Evolutionary conservation across 108 stramenopile genomes (phyloP).

Genomic region (Conticribra weissflogii): DNA sequence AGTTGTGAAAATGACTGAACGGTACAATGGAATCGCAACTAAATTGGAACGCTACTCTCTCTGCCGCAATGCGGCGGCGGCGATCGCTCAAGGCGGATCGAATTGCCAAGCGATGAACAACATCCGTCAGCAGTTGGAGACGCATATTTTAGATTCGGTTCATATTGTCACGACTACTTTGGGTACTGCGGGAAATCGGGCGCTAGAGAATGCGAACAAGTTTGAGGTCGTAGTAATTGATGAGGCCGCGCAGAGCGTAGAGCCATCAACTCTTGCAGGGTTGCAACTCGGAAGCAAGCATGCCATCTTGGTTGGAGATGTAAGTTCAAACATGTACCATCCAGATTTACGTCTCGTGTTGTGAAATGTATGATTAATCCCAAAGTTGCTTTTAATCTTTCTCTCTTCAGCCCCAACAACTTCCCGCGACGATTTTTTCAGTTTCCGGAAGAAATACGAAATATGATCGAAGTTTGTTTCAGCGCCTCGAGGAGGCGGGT

Average conservation of each 20-base stretch:
- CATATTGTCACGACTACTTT: slow-evolving; percentile 98
- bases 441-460: slow-evolving; percentile 78
- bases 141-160: slow-evolving; percentile 84
- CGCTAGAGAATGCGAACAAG: slow-evolving; percentile 81
- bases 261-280: slow-evolving; percentile 94
- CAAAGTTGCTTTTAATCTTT: too few species aligned
- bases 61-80: slow-evolving; percentile 28
- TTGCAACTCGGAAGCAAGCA: slow-evolving; percentile 88
- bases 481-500: slow-evolving; percentile 93
- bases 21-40: slow-evolving; percentile 64
- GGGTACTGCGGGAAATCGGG: slow-evolving; percentile 87
- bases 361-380: too few species aligned
- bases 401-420: slow-evolving; percentile 73
- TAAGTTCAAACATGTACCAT: neutral
- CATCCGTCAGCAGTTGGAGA: slow-evolving; percentile 69
- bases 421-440: slow-evolving; percentile 97
- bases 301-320: slow-evolving; percentile 95
- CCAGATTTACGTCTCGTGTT: too few species aligned
- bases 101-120: slow-evolving; percentile 43
- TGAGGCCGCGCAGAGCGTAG: slow-evolving; percentile 97
- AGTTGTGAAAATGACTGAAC: slow-evolving; percentile 82
- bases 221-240: slow-evolving; percentile 98
- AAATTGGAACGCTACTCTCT: slow-evolving; percentile 74
- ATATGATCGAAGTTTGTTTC: slow-evolving; percentile 95
- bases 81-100: slow-evolving; percentile 18